These are phyloP conservation scores for Pisolithus sp. DNA, from an alignment of 768 basidiomycete genomes.

Conservation along the genomic window DNA sequence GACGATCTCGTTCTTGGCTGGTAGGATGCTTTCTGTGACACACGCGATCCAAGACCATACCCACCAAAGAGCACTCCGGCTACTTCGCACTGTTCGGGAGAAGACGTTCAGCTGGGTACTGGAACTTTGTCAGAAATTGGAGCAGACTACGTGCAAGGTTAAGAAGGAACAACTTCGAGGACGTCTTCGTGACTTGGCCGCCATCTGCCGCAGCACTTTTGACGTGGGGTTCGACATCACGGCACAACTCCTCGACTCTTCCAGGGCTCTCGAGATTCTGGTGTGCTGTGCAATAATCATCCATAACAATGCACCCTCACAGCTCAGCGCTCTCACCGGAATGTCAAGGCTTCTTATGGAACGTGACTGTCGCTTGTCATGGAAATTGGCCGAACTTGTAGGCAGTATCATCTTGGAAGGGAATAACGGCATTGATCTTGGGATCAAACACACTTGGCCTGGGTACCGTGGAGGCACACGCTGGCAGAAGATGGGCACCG, in stretches of 20 bases:
- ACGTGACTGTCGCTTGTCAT: conserved; percentile 25
- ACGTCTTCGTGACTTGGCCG: conserved; percentile 28
- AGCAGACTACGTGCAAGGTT: neutral
- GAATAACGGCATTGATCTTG: conserved; percentile 18
- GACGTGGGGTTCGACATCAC: conserved; percentile 19
- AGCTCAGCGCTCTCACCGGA: neutral
- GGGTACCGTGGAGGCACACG: conserved; percentile 12
- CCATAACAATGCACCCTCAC: conserved; percentile 21
- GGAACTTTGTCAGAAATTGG: conserved; percentile 18
- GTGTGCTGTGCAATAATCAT: conserved; percentile 27
- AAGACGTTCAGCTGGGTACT: conserved; percentile 28
- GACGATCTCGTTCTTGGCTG: conserved; percentile 25
- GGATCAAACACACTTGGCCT: conserved; percentile 25
- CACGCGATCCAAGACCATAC: neutral
- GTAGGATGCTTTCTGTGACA: conserved; percentile 28
- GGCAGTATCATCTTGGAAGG: conserved; percentile 6
- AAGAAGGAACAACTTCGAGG: conserved; percentile 1
- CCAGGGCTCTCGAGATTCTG: conserved; percentile 20
- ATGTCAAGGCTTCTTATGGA: conserved; percentile 17
- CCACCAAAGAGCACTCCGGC: conserved; percentile 11
- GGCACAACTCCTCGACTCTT: conserved; percentile 11
- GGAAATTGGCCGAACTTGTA: conserved; percentile 16
- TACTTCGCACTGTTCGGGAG: conserved; percentile 25
- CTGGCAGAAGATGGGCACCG: conserved; percentile 4
- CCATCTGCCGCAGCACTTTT: conserved; percentile 32